Evolutionary conservation across 23 red algal species (phyloP).

Genomic region (Cyanidiococcus yangmingshanensis): DNA sequence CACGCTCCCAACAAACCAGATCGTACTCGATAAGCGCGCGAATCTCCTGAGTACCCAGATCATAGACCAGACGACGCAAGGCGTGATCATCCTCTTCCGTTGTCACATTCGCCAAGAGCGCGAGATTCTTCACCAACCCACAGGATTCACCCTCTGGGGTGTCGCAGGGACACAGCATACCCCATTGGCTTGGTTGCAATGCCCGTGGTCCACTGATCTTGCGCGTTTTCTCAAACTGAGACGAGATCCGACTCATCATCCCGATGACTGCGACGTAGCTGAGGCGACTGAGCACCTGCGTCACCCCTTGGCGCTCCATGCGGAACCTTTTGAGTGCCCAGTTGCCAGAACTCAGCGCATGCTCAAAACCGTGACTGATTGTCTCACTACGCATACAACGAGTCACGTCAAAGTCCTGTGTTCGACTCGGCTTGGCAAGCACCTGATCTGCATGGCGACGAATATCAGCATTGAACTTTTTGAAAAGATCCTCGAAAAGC

Average conservation of each 20-base stretch:
- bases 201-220: conserved; percentile 92
- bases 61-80: conserved; percentile 61
- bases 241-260: conserved; percentile 98
- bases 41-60: conserved; percentile 57
- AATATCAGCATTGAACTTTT: conserved; percentile 81
- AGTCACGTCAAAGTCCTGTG: conserved; percentile 42
- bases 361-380: conserved; percentile 75
- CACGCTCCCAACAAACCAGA: conserved; percentile 9
- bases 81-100: conserved; percentile 66
- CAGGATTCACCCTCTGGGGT: conserved; percentile 99
- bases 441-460: conserved; percentile 51
- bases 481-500: conserved; percentile 95
- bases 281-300: conserved; percentile 80
- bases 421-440: conserved; percentile 52
- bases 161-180: conserved; percentile 90
- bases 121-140: conserved; percentile 94
- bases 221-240: conserved; percentile 98
- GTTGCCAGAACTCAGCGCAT: conserved; percentile 80
- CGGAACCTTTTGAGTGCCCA: conserved; percentile 89
- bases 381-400: conserved; percentile 53
- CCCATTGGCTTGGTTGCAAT: conserved; percentile 91
- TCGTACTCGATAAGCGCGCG: conserved; percentile 37
- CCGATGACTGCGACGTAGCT: conserved; percentile 84
- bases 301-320: conserved; percentile 89
- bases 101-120: conserved; percentile 88